Conservation (phyloP, 2,329 filamentous ascomycete species). For the Thermomyces lanuginosus region DNA sequence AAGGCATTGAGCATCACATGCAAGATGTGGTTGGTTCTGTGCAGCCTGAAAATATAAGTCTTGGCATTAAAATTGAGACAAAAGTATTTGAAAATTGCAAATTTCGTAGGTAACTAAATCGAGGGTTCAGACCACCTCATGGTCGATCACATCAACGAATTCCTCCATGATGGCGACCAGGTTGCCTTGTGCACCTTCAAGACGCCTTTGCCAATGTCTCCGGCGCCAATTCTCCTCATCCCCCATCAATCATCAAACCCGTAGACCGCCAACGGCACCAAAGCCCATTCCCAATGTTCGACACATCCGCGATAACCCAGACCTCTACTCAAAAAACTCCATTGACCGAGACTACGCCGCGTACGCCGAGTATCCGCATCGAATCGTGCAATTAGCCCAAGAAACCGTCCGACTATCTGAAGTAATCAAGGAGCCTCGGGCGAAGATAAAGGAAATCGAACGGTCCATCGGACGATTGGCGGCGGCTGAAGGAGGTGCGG, state of each 20-base stretch:
- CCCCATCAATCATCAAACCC: constrained; percentile 10
- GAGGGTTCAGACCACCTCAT: too few relatives aligned
- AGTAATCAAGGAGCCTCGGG: constrained; percentile 23
- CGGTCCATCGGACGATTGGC: constrained; percentile 23
- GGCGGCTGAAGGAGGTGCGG: constrained; percentile 7
- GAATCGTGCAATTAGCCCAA: constrained; percentile 31
- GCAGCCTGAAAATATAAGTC: too few relatives aligned
- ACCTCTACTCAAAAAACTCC: constrained; percentile 69
- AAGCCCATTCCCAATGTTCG: constrained; percentile 70
- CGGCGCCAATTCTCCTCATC: constrained; percentile 11
- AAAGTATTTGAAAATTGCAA: too few relatives aligned
- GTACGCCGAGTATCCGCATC: constrained; percentile 35
- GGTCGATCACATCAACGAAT: not conserved
- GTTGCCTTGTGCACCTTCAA: constrained; percentile 19
- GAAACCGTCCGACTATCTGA: constrained; percentile 24
- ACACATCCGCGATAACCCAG: constrained; percentile 72
- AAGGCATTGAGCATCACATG: too few relatives aligned
- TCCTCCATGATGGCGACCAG: constrained; percentile 12
- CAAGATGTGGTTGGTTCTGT: too few relatives aligned
- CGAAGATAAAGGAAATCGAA: constrained; percentile 30
- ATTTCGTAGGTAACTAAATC: too few relatives aligned
- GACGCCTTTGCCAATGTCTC: constrained; percentile 9
- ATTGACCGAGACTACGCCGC: constrained; percentile 63
- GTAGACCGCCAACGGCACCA: constrained; percentile 54
- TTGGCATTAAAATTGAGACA: too few relatives aligned